Evolutionary conservation across 768 basidiomycete species (phyloP), one percentile per base, ranked within the genome.

Genomic region (Serendipita sp.): DNA sequence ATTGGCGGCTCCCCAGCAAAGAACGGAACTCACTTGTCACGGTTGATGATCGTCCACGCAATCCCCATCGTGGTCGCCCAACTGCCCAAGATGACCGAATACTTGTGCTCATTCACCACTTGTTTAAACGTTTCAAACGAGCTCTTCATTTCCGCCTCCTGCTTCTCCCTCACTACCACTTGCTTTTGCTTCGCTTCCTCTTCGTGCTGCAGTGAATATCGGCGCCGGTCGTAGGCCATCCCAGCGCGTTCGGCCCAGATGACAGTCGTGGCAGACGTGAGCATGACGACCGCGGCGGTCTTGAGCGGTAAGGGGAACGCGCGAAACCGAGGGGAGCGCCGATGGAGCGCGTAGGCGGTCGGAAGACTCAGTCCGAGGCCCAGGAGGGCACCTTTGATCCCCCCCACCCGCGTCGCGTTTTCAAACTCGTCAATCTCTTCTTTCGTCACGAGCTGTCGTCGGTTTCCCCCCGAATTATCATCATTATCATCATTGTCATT

Each of bases 241-340:
- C 53, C 53, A 33, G 53, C 53, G 31, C 53, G 53, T 58, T 58
- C 53, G 17, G 53, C 53, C 53, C 53, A 58, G 31, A 58, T 28
- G 30, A 58, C 53, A 9, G 53, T 58, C 3, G 53, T 58, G n/a
- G 53, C 53, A 58, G 24, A 28, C 17, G 53, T 58, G 31, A 58
- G 53, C 53, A 58, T 58, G 22, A 58, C 53, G 53, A 58, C 2
- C 9, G 22, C 53, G 31, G 31, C 20, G 13, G 53, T 31, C n/a
- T 58, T 58, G 22, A 58, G 53, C 28, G 53, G 53, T 11, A 58
- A 9, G 3, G 53, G 53, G 53, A 58, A n/a, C 17, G 22, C 22
- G 3, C 30, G 53, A 31, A 24, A 58, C 7, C 24, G 22, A 17
- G 53, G 53, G 9, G 53, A 58, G 53, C 3, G 3, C 11, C 53